Base-by-base conservation (phyloP, 306 rosid species). In the Pyrus bretschneideri region DNA sequence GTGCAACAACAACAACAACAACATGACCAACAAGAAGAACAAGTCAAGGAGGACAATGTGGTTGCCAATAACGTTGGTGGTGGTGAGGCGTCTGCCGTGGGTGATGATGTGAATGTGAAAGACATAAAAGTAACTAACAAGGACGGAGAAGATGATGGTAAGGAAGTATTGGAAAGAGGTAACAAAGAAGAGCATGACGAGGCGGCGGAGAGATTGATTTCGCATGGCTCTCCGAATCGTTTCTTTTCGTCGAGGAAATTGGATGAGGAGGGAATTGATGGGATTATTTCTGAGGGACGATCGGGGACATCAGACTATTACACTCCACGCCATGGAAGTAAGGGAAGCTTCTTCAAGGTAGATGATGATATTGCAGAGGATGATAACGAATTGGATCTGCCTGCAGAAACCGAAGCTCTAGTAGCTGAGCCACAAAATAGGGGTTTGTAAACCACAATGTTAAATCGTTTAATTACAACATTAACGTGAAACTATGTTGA, bases 271-370 rank as follows among this genome's bases (percentile, higher is more conserved):
- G 81, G 69, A 25, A 75, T 73, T 6, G 89, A 81, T 58, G 77
- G 63, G 75, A 21, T 79, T 61, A 70, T 59, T 8, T 67, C 75
- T 2, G 85, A 81, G 33, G 87, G 79, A 58, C 11, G 19, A n/a
- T 83, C 85, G 11, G 77, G 72, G 45, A 78, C 88, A 45, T 79
- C 82, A 3, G 83, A 81, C 6, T 82, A 76, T 61, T 33, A 76
- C 64, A 60, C 84, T 44, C 85, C 88, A 6, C 72, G 79, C 69
- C 65, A 40, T 78, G 77, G 72, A 73, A 77, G 60, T 6, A 83
- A 83, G 78, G 71, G 7, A 5, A 67, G 30, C 49, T 44, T 45
- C 33, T 74, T 45, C 70, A 74, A 74, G 46, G 70, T 18, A 30
- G 59, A 61, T 6, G 44, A 60, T 38, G 44, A 17, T 7, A 67